A percentile compares a stretch with the other conserved stretches of the same genome.
phyloP scores from a whole-genome alignment of 2,329 filamentous ascomycete species.

The Trichoderma sp. region DNA sequence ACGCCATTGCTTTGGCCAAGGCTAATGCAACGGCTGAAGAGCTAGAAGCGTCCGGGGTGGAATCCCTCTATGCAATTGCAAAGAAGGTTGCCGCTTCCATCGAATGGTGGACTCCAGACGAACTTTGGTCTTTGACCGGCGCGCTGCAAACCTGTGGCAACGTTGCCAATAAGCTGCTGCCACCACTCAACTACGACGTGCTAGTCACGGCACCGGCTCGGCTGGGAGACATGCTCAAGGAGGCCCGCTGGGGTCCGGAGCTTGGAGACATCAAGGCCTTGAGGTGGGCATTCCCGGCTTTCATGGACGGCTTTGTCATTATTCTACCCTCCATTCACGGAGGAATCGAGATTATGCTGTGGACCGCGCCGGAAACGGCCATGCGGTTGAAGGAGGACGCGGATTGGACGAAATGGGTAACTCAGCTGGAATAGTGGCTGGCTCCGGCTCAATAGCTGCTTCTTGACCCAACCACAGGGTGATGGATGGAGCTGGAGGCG shows the following conservation, averaged over 20 bases:
- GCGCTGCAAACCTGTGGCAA: constrained; percentile 16
- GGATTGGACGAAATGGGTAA: constrained; percentile 20
- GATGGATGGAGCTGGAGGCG: not conserved
- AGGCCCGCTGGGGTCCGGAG: constrained; percentile 14
- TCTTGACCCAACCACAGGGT: not conserved
- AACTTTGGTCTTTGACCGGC: constrained; percentile 19
- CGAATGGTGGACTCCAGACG: constrained; percentile 19
- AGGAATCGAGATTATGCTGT: constrained; percentile 20
- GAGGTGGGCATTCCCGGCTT: constrained; percentile 20
- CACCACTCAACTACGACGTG: constrained; percentile 17
- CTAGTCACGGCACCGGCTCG: constrained; percentile 17
- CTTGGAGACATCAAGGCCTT: constrained; percentile 18
- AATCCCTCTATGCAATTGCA: constrained; percentile 12
- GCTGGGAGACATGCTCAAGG: constrained; percentile 17
- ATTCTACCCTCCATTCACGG: constrained; percentile 17
- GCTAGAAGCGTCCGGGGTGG: constrained; percentile 15
- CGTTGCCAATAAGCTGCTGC: constrained; percentile 15
- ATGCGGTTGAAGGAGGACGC: constrained; percentile 10
- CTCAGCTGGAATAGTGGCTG: constrained; percentile 16
- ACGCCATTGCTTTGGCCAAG: constrained; percentile 18
- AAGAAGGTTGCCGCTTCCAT: constrained; percentile 19
- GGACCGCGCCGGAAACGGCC: constrained; percentile 20
- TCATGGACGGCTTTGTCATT: constrained; percentile 19
- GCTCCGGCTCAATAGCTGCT: not conserved
- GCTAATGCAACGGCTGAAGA: constrained; percentile 12